Base-by-base conservation (phyloP, 495 filamentous ascomycete genomes). In the Talaromyces stipitatus region DNA sequence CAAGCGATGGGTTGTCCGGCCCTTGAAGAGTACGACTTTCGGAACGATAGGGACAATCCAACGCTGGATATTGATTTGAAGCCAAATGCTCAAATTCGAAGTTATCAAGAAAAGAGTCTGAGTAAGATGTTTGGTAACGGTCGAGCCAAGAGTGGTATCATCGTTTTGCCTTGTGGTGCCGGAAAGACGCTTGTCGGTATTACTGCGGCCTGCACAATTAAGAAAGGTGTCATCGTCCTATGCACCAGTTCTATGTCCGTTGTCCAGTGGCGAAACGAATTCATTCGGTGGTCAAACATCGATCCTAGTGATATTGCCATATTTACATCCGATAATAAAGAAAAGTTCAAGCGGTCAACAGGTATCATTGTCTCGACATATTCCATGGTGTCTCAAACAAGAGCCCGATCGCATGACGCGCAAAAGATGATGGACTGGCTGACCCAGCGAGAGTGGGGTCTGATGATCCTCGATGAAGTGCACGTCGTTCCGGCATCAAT, bases 61-160 rank as follows among this genome's bases (percentile, higher is more conserved):
- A 95, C 88, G 46, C 75, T 97, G 2, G 90, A 97, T 52, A 97
- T 99, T 61, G 91, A 97, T 68, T 75, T 96, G 46, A 86, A 84
- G 64, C 90, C 91, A 2, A 84, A 82, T 64, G 89, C 89, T 0
- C 85, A 88, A 63, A 96, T 95, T 63, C 85, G 91, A 65, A 85
- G 82, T 61, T 97, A 97, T 64, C 95, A 99, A 71, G 94, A 99
- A 72, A 92, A 95, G 73, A 92, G 89, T 61, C 78, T 99, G 27
- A 91, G 88, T 72, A 97, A 99, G 69, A 97, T 99, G 95, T 99
- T 99, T 64, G 91, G 94, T 64, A 99, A 99, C 66, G 92, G 91
- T 55, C 83, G 94, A 66, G 91, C 94, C 20, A 94, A 95, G 72
- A 95, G 90, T 72, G 94, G 95, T 61, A 95, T 99, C 61, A 97